These are phyloP conservation scores for Cyclotella baltica DNA, from an alignment of 108 stramenopile species.

Conservation along the genomic window DNA sequence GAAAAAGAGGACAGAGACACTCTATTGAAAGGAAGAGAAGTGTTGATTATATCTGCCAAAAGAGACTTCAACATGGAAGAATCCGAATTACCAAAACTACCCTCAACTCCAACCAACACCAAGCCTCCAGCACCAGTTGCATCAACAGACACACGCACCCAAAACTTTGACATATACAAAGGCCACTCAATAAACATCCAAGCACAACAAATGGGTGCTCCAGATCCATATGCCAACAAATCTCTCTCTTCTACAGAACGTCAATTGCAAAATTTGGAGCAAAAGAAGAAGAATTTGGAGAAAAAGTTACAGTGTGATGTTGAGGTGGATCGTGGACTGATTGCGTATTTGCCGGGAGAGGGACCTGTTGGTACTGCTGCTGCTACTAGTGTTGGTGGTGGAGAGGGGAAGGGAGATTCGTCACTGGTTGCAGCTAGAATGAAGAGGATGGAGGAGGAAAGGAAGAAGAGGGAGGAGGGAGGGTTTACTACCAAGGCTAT, in stretches of 20 bases:
- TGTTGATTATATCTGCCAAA: conserved; percentile 51
- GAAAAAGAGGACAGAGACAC: conserved; percentile 52
- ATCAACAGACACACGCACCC: conserved; percentile 7
- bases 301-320: conserved; percentile 50
- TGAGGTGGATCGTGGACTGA: conserved; percentile 60
- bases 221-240: conserved; percentile 58
- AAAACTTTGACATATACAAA: conserved; percentile 67
- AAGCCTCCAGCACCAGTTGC: conserved; percentile 6
- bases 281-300: conserved; percentile 67
- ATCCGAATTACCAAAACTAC: conserved; percentile 48
- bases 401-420: conserved; percentile 53
- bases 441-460: conserved; percentile 59
- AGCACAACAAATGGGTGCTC: conserved; percentile 68
- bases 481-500: conserved; percentile 89
- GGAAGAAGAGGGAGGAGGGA: conserved; percentile 68
- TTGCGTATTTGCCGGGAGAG: conserved; percentile 56
- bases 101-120: conserved; percentile 12
- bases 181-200: conserved; percentile 70
- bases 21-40: conserved; percentile 52
- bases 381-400: conserved; percentile 16
- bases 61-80: conserved; percentile 54
- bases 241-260: conserved; percentile 58
- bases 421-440: conserved; percentile 63
- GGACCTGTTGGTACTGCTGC: conserved; percentile 1
- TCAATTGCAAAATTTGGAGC: conserved; percentile 50